These are phyloP conservation scores for Trypanosoma platydactyli DNA, from an alignment of 208 protist genomes.

Conservation along the genomic window DNA sequence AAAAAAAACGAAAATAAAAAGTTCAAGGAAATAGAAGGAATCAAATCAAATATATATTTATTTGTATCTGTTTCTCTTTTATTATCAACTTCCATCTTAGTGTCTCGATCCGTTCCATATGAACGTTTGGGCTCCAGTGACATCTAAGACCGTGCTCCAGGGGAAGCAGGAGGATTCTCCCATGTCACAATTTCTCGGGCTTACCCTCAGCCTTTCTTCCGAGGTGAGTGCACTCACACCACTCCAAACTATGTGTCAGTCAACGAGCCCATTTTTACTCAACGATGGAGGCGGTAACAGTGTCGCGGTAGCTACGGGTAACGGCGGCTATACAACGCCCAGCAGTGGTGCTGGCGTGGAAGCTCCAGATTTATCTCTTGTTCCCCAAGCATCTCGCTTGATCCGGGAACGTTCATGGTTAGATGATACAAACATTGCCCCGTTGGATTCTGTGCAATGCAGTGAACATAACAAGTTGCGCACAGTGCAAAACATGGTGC, in stretches of 20 bases:
- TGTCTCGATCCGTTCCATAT: neutral
- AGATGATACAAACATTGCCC: neutral
- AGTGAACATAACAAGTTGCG: constrained; percentile 11
- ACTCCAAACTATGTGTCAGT: neutral
- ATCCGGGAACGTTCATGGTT: neutral
- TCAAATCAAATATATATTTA: too few relatives aligned
- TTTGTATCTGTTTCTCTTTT: too few relatives aligned
- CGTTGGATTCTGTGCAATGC: constrained; percentile 12
- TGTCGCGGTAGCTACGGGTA: neutral
- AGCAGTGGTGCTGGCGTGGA: neutral
- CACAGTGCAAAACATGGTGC: constrained; percentile 16
- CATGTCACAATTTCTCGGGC: neutral
- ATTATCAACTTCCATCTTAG: neutral
- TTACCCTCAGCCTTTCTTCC: neutral
- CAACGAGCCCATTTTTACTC: neutral
- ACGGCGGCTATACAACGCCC: neutral
- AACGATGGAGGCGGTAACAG: neutral
- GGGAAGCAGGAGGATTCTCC: neutral
- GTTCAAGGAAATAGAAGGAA: too few relatives aligned
- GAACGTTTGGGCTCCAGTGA: constrained; percentile 2
- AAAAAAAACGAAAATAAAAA: too few relatives aligned
- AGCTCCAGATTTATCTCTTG: neutral
- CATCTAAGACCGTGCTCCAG: neutral
- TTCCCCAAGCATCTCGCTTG: neutral
- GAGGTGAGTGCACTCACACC: neutral